Conservation (phyloP, 2,329 filamentous ascomycete genomes). For the Dactylellina sp. region DNA sequence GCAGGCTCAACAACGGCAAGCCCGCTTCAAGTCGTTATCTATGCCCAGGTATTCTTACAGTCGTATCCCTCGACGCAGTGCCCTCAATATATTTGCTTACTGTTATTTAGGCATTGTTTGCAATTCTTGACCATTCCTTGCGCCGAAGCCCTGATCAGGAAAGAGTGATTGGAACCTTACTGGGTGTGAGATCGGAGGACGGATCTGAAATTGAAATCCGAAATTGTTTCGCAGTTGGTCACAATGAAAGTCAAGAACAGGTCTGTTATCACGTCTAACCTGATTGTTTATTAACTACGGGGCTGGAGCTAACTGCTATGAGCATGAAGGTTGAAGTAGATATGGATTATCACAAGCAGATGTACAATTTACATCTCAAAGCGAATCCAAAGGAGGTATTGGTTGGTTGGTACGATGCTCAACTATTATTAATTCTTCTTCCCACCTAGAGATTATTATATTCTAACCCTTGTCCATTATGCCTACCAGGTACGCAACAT, state of each 20-base stretch:
- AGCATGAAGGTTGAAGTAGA: slow-evolving; percentile 82
- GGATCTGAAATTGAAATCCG: slow-evolving; percentile 95
- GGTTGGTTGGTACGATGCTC: slow-evolving; percentile 77
- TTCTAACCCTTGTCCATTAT: not conserved
- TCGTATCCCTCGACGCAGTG: slow-evolving; percentile 14
- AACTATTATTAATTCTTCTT: not conserved
- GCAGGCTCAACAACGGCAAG: slow-evolving; percentile 65
- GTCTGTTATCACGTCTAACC: slow-evolving; percentile 27
- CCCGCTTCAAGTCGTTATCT: slow-evolving; percentile 92
- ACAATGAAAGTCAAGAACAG: slow-evolving; percentile 98
- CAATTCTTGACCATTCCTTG: slow-evolving; percentile 91
- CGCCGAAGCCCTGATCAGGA: slow-evolving; percentile 92
- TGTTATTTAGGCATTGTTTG: slow-evolving; percentile 72
- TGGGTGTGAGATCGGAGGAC: slow-evolving; percentile 94
- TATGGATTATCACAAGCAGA: slow-evolving; percentile 99
- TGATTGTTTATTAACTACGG: not conserved
- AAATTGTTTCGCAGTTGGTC: slow-evolving; percentile 96
- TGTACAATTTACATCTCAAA: slow-evolving; percentile 94
- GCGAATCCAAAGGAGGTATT: slow-evolving; percentile 93
- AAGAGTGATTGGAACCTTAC: slow-evolving; percentile 94
- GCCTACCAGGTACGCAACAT: slow-evolving; percentile 80
- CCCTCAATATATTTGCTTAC: not conserved
- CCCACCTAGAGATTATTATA: not conserved
- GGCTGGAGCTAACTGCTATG: not conserved
- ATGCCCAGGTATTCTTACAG: slow-evolving; percentile 81